Conservation (phyloP, 257 asterid genomes). For the Ballota nigra region DNA sequence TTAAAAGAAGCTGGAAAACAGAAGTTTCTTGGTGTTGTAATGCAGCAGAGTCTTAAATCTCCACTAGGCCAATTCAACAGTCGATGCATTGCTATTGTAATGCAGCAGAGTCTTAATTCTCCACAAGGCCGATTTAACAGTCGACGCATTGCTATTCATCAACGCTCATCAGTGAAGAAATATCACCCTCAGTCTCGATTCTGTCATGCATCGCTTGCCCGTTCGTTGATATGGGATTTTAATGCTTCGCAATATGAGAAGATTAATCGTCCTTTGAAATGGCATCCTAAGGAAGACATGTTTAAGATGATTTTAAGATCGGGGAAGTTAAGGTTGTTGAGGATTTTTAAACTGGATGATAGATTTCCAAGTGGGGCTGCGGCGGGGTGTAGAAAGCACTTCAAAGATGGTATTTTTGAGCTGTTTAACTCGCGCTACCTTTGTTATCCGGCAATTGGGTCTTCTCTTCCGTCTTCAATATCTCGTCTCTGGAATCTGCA, state of each 20-base stretch:
- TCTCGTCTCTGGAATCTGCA: slow-evolving; percentile 15
- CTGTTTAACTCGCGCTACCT: slow-evolving; percentile 9
- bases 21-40: background rate
- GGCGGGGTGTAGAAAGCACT: background rate
- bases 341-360: background rate
- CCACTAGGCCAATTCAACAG: too few species aligned
- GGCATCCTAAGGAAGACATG: background rate
- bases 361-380: background rate
- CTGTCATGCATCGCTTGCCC: background rate
- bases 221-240: slow-evolving; percentile 12
- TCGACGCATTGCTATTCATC: background rate
- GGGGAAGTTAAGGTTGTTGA: background rate
- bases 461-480: background rate
- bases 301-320: background rate
- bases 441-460: too few species aligned
- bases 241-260: background rate
- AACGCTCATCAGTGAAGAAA: background rate
- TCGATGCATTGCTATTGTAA: too few species aligned
- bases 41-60: background rate
- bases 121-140: background rate
- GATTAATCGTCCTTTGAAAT: background rate
- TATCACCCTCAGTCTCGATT: background rate
- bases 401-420: background rate
- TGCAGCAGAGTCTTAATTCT: too few species aligned
- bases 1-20: slow-evolving; percentile 4